Evolutionary conservation across 2,329 filamentous ascomycete species (phyloP).

Genomic region (Ascochyta koolunga): DNA sequence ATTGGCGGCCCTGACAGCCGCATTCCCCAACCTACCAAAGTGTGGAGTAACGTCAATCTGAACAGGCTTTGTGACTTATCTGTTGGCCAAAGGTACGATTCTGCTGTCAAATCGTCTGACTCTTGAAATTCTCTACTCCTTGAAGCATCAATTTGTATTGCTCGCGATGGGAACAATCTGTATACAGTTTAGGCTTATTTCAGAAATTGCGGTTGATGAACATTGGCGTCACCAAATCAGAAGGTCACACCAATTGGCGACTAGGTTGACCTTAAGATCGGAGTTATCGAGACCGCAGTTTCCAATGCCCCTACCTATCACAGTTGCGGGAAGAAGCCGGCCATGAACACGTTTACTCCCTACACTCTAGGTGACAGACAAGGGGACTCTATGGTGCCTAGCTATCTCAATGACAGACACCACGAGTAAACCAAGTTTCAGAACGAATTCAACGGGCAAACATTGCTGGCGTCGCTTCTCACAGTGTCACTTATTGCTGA

Average conservation of each 20-base stretch:
- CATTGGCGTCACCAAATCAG: not conserved
- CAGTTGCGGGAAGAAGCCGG: too few species aligned
- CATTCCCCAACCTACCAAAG: not conserved
- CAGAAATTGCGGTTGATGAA: not conserved
- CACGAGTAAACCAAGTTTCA: too few species aligned
- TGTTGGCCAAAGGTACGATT: not conserved
- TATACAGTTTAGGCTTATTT: not conserved
- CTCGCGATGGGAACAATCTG: not conserved
- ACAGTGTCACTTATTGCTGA: not conserved
- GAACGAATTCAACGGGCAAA: not conserved
- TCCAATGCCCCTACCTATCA: not conserved
- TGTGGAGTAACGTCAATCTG: not conserved
- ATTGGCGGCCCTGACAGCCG: constrained; percentile 4
- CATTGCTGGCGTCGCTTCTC: not conserved
- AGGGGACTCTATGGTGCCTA: too few species aligned
- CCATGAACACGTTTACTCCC: too few species aligned
- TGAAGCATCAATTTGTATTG: not conserved
- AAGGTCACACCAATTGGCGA: not conserved
- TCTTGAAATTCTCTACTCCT: not conserved
- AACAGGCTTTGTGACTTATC: not conserved
- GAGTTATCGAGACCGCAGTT: not conserved
- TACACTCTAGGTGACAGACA: too few species aligned
- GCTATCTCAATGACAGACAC: too few species aligned
- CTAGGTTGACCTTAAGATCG: not conserved
- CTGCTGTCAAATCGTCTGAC: not conserved